These are phyloP conservation scores for Rosa chinensis DNA, from an alignment of 306 rosid genomes.

Conservation along the genomic window DNA sequence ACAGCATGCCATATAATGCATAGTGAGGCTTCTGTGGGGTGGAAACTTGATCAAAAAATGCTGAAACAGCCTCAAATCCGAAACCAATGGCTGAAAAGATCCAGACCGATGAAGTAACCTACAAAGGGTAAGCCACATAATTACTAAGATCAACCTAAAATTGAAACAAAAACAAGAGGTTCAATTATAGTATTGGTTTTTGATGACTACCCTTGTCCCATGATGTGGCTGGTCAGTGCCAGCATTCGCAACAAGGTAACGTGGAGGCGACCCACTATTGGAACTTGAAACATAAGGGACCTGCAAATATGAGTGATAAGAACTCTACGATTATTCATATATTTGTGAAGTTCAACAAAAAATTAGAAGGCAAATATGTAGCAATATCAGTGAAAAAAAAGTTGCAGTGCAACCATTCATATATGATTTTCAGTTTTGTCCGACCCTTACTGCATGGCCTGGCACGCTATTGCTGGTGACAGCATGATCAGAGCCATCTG, in stretches of 20 bases:
- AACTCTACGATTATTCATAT: not conserved
- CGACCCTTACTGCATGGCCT: not conserved
- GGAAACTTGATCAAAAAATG: slow-evolving; percentile 4
- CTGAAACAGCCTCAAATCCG: not conserved
- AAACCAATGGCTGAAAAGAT: not conserved
- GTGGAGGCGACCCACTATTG: not conserved
- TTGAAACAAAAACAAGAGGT: not conserved
- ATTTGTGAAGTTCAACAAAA: not conserved
- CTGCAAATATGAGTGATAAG: not conserved
- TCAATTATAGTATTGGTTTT: not conserved
- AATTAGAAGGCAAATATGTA: not conserved
- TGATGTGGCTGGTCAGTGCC: not conserved
- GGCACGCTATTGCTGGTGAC: not conserved
- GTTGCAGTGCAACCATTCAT: not conserved
- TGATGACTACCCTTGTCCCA: not conserved
- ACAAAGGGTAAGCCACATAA: not conserved
- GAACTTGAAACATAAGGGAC: not conserved
- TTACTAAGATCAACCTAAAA: not conserved
- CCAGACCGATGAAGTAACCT: not conserved
- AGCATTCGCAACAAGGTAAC: not conserved
- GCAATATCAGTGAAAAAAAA: not conserved
- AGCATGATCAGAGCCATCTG: not conserved
- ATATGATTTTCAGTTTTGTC: not conserved
- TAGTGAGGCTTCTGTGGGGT: not conserved
- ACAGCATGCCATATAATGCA: not conserved